These are phyloP conservation scores for Penicillium tannophilum DNA, from an alignment of 495 filamentous ascomycete species.

Conservation along the genomic window DNA sequence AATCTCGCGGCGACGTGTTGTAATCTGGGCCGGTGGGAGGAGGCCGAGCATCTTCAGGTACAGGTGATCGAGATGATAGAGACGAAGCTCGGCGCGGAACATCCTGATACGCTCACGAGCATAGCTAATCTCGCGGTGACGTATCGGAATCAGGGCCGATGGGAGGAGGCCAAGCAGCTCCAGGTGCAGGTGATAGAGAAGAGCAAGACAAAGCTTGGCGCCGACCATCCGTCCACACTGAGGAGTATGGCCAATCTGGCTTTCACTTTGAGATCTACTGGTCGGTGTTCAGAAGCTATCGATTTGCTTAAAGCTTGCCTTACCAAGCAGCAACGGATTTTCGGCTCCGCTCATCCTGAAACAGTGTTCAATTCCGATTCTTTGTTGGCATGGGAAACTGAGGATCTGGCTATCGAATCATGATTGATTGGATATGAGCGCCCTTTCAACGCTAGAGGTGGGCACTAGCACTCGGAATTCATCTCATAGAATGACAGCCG, in stretches of 20 bases:
- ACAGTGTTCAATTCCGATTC: not conserved
- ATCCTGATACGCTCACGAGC: not conserved
- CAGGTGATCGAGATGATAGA: not conserved
- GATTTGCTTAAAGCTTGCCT: slow-evolving; percentile 11
- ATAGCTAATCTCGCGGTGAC: slow-evolving; percentile 1
- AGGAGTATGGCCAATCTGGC: slow-evolving; percentile 11
- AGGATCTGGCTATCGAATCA: too few species aligned
- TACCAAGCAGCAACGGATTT: slow-evolving; percentile 10
- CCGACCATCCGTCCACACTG: slow-evolving; percentile 11
- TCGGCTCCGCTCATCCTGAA: slow-evolving; percentile 9
- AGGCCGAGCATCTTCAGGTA: not conserved
- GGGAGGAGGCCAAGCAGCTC: not conserved
- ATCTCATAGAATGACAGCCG: too few species aligned
- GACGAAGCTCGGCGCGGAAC: not conserved
- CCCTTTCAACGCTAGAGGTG: too few species aligned
- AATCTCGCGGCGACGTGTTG: not conserved
- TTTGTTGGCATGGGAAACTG: slow-evolving; percentile 7
- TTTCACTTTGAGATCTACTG: slow-evolving; percentile 10
- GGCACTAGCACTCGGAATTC: too few species aligned
- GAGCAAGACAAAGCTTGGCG: slow-evolving; percentile 1
- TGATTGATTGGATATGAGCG: too few species aligned
- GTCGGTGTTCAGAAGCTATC: slow-evolving; percentile 7
- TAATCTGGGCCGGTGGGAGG: not conserved
- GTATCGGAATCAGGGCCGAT: not conserved
- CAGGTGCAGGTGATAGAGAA: slow-evolving; percentile 2